These are phyloP conservation scores for Chiua virens DNA, from an alignment of 768 basidiomycete species.

Conservation along the genomic window DNA sequence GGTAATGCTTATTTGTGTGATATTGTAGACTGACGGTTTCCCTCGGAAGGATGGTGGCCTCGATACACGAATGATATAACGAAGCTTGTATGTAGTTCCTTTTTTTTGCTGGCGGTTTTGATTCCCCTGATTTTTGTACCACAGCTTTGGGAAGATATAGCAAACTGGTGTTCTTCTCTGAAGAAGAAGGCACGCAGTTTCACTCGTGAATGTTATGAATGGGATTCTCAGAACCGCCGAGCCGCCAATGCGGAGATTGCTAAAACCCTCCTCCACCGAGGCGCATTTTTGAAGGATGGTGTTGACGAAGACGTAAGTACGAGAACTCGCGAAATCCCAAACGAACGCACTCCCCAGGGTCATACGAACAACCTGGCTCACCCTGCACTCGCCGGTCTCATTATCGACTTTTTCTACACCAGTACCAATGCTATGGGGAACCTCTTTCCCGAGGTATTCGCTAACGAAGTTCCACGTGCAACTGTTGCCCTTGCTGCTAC, in stretches of 20 bases:
- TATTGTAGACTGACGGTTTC: no score
- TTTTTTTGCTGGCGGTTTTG: no score
- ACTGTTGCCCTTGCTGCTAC: neutral
- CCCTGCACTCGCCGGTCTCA: neutral
- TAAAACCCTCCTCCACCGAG: neutral
- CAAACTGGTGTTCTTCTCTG: neutral
- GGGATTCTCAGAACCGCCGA: conserved; percentile 2
- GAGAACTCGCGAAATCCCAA: no score
- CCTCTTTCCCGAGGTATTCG: neutral
- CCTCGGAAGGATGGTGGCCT: no score
- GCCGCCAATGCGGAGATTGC: neutral
- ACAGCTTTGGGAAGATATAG: conserved; percentile 6
- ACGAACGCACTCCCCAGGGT: neutral
- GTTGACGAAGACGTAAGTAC: neutral
- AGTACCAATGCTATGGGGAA: neutral
- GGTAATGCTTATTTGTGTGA: no score
- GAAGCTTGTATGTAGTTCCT: no score
- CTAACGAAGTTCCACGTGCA: neutral
- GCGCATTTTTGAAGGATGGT: neutral
- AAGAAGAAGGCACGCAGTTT: neutral
- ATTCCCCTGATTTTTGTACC: no score
- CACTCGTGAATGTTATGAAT: neutral
- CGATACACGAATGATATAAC: no score
- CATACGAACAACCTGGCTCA: conserved; percentile 3
- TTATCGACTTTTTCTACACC: conserved; percentile 6